Evolutionary conservation across 2,329 filamentous ascomycete genomes (phyloP), one percentile per base, ranked within the genome.

Genomic region (Clonostachys solani): DNA sequence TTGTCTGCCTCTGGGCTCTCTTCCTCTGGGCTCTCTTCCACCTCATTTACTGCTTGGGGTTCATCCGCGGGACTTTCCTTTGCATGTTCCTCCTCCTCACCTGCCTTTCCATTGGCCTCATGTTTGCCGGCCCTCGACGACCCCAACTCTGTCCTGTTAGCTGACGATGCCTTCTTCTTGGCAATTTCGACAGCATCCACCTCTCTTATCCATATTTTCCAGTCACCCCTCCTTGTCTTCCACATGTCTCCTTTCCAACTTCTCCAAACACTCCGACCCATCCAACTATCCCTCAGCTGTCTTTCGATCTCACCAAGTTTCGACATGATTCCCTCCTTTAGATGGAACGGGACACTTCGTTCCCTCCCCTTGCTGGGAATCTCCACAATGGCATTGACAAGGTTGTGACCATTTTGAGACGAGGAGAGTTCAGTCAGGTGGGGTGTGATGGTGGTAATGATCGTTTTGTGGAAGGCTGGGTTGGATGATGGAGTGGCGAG

Each of bases 221-320:
- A 83, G 43, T 81, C 78, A 15, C 66, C 60, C 43, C 72, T 62
- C 40, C 73, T 65, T 43, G 73, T 73, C 56, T 73, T 75, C 77
- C 78, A 83, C 60, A 75, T 58, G 50, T 83, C 79, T 12, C 78
- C 78, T 60, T 73, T 75, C 78, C 79, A 83, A 36, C 66, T 68
- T 23, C 76, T 68, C 80, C 79, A 83, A 9, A 79, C 75, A 47
- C 72, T 76, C 9, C 79, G 66, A 0, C 80, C 80, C 52, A 74
- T 69, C 69, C 75, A 81, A 5, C 69, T 73, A 40, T 77, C 71
- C 13, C 79, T 68, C 35, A 83, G 65, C 45, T 70, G 64, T 17
- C 64, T 57, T 60, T 83, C 79, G 46, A 69, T 65, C 35, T 67
- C 59, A 4, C 68, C 73, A 3, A 83, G 67, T 47, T 67, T 62